These are phyloP conservation scores for Fusarium pseudograminearum DNA, from an alignment of 2,329 filamentous ascomycete genomes.

Conservation along the genomic window DNA sequence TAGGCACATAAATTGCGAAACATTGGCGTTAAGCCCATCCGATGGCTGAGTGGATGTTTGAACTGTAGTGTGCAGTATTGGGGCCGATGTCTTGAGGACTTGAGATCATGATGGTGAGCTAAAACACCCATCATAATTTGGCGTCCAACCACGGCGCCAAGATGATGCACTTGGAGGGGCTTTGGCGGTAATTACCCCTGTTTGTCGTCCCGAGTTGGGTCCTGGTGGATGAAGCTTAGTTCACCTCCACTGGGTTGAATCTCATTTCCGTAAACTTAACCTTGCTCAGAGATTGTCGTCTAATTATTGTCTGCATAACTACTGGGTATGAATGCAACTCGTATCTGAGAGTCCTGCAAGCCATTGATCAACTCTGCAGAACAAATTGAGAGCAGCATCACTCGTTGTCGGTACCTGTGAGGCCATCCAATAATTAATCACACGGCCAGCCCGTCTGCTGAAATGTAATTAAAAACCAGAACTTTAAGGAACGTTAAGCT, in stretches of 20 bases:
- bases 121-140: conserved; percentile 17
- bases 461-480: conserved; percentile 48
- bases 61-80: conserved; percentile 4
- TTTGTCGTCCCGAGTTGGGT: conserved; percentile 33
- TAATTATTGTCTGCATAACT: neutral
- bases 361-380: conserved; percentile 8
- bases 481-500: conserved; percentile 39
- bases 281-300: conserved; percentile 6
- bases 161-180: conserved; percentile 32
- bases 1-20: conserved; percentile 25
- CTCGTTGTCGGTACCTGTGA: conserved; percentile 12
- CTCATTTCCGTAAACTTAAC: neutral
- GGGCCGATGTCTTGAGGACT: conserved; percentile 5
- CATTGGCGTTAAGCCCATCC: conserved; percentile 32
- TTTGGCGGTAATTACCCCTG: conserved; percentile 34
- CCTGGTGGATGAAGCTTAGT: conserved; percentile 31
- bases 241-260: conserved; percentile 8
- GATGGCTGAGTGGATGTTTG: conserved; percentile 5
- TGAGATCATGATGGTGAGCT: conserved; percentile 18
- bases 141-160: conserved; percentile 42
- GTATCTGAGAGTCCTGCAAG: conserved; percentile 16
- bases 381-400: conserved; percentile 13
- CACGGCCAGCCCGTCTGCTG: conserved; percentile 34
- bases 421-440: conserved; percentile 39
- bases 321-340: neutral